Evolutionary conservation across 2,329 filamentous ascomycete species (phyloP).

Genomic region (Trematosphaeria pertusa): DNA sequence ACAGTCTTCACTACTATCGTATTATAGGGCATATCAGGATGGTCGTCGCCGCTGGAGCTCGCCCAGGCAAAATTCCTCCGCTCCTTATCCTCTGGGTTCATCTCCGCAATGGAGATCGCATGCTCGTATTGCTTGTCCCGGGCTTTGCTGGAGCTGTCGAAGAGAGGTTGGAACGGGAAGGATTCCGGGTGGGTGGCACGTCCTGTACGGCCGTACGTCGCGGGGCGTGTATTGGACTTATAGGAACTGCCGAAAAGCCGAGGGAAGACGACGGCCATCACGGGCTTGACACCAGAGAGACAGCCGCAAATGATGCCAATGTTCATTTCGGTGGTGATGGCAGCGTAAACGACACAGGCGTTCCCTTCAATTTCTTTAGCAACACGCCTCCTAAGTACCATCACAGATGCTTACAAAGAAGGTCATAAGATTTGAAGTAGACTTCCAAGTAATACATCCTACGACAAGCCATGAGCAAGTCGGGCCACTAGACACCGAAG

Average conservation of each 20-base stretch:
- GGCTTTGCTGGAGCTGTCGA: slow-evolving; percentile 18
- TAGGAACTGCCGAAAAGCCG: slow-evolving; percentile 25
- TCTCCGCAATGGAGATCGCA: slow-evolving; percentile 2
- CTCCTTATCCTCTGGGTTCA: slow-evolving; percentile 4
- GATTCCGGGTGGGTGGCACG: slow-evolving; percentile 12
- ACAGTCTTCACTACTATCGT: slow-evolving; percentile 23
- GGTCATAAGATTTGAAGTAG: slow-evolving; percentile 34
- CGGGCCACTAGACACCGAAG: too few relatives aligned
- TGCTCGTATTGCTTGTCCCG: slow-evolving; percentile 10
- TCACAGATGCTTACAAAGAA: slow-evolving; percentile 25
- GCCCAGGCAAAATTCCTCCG: slow-evolving; percentile 25
- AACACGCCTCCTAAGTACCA: not conserved
- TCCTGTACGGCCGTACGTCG: slow-evolving; percentile 12
- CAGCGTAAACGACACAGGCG: slow-evolving; percentile 28
- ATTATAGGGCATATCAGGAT: slow-evolving; percentile 11
- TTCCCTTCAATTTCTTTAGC: slow-evolving; percentile 22
- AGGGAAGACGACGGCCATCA: slow-evolving; percentile 39
- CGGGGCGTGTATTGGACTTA: slow-evolving; percentile 8
- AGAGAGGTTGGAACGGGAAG: slow-evolving; percentile 25
- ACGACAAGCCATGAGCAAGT: too few relatives aligned
- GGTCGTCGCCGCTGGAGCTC: slow-evolving; percentile 14
- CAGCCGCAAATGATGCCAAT: slow-evolving; percentile 41
- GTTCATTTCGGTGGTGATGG: slow-evolving; percentile 35
- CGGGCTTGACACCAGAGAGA: slow-evolving; percentile 39
- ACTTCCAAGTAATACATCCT: slow-evolving; percentile 38